Percentiles rank a stretch among this genome's conserved stretches.
These are phyloP conservation scores for Fusarium piperis DNA, from an alignment of 2,329 filamentous ascomycete genomes.

Conservation along the genomic window DNA sequence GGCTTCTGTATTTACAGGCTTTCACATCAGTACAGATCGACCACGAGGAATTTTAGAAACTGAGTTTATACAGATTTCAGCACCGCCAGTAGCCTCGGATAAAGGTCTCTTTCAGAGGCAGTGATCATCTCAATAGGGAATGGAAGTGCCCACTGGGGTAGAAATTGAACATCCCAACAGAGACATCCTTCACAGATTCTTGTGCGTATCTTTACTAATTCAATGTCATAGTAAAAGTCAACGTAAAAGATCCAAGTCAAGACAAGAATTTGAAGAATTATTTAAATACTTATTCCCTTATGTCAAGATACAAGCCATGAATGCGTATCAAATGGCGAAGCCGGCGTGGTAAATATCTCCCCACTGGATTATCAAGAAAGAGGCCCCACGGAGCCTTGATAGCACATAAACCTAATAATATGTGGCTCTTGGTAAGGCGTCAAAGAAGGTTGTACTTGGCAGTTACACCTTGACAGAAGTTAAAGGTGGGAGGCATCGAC, in stretches of 20 bases:
- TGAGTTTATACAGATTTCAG: background rate
- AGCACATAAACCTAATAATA: accelerated
- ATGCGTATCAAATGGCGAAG: background rate
- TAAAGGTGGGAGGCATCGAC: background rate
- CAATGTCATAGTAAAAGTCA: background rate
- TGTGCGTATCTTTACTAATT: background rate
- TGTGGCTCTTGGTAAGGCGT: accelerated
- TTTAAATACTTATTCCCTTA: background rate
- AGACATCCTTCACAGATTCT: background rate
- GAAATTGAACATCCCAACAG: background rate
- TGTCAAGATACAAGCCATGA: background rate
- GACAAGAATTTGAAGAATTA: background rate
- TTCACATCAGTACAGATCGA: background rate
- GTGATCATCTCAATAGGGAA: background rate
- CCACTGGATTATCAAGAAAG: background rate
- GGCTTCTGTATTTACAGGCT: background rate
- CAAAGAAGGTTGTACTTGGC: background rate
- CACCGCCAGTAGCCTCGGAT: background rate
- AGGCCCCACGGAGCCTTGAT: background rate
- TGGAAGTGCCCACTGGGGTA: background rate
- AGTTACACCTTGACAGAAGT: background rate
- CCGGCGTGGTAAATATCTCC: background rate
- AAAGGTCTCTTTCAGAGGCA: background rate
- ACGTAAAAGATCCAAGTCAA: background rate
- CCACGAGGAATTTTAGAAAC: background rate